Evolutionary conservation across 768 basidiomycete species (phyloP).

Genomic region (Macrolepiota albuminosa): DNA sequence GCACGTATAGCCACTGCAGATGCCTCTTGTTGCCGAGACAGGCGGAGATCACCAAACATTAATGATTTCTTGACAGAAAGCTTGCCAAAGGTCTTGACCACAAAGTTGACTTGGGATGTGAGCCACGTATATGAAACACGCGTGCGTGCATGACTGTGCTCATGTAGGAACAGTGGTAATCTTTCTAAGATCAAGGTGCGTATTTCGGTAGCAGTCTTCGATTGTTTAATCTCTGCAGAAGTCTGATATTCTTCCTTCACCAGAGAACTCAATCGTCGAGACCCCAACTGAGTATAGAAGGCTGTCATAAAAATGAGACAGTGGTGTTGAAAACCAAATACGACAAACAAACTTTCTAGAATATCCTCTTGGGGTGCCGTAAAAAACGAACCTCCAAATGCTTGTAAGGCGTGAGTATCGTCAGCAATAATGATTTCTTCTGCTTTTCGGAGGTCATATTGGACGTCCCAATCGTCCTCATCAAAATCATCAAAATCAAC

Average conservation of each 20-base stretch:
- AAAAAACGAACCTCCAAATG: constrained; percentile 74
- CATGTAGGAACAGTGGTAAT: constrained; percentile 87
- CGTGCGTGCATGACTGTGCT: constrained; percentile 67
- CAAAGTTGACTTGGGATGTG: constrained; percentile 55
- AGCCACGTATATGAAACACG: constrained; percentile 66
- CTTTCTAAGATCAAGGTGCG: constrained; percentile 72
- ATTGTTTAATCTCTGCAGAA: constrained; percentile 43
- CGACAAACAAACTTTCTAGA: constrained; percentile 58
- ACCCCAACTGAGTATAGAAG: constrained; percentile 78
- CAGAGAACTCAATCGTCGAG: constrained; percentile 62
- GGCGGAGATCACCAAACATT: constrained; percentile 41
- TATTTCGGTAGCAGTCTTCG: constrained; percentile 45
- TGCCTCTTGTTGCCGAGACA: constrained; percentile 57
- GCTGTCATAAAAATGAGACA: constrained; percentile 29
- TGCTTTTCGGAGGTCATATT: constrained; percentile 68
- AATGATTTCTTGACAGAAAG: constrained; percentile 60
- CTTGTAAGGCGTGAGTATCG: constrained; percentile 74
- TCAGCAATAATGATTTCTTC: constrained; percentile 80
- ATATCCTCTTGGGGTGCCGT: constrained; percentile 87
- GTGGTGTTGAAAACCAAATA: not conserved
- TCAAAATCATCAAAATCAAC: constrained; percentile 40
- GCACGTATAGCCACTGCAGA: constrained; percentile 65
- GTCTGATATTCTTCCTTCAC: constrained; percentile 76
- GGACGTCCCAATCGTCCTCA: constrained; percentile 70
- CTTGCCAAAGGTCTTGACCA: constrained; percentile 65